Conservation (phyloP, 116 monocot genomes). For the Thalassia testudinum region DNA sequence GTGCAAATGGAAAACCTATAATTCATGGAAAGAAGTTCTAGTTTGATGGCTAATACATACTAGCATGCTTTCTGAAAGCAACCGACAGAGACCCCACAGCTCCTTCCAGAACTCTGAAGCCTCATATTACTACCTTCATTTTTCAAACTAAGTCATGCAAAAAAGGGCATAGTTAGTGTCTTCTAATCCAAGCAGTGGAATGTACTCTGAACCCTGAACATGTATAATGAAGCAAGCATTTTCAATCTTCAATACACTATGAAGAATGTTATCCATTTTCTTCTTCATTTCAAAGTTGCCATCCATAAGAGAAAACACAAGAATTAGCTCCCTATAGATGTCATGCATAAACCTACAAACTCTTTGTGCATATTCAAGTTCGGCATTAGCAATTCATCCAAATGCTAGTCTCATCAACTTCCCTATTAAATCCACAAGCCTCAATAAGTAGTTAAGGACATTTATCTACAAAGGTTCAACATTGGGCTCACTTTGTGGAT, state of each 20-base stretch:
- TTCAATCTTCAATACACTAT: constrained; percentile 90
- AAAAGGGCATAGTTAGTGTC: constrained; percentile 7
- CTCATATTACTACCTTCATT: neutral
- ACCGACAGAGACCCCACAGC: too few species aligned
- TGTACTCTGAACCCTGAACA: constrained; percentile 84
- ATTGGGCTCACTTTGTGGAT: constrained; percentile 33
- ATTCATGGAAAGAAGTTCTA: too few species aligned
- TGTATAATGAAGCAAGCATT: constrained; percentile 93
- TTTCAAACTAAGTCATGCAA: constrained; percentile 4
- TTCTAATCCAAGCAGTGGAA: constrained; percentile 55
- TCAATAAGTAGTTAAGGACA: constrained; percentile 75
- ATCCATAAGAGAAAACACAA: constrained; percentile 78
- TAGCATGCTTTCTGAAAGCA: too few species aligned
- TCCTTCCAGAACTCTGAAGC: too few species aligned
- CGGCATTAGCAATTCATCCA: constrained; percentile 89
- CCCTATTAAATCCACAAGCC: constrained; percentile 92
- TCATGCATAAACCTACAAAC: constrained; percentile 78
- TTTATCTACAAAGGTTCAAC: constrained; percentile 89
- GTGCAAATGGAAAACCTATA: too few species aligned
- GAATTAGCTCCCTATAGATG: constrained; percentile 70
- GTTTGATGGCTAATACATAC: too few species aligned
- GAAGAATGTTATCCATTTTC: constrained; percentile 97
- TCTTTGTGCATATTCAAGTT: constrained; percentile 84
- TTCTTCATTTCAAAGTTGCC: constrained; percentile 93
- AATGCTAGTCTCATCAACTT: constrained; percentile 95